Base-by-base conservation (phyloP, 306 rosid genomes). In the Trifolium dubium region DNA sequence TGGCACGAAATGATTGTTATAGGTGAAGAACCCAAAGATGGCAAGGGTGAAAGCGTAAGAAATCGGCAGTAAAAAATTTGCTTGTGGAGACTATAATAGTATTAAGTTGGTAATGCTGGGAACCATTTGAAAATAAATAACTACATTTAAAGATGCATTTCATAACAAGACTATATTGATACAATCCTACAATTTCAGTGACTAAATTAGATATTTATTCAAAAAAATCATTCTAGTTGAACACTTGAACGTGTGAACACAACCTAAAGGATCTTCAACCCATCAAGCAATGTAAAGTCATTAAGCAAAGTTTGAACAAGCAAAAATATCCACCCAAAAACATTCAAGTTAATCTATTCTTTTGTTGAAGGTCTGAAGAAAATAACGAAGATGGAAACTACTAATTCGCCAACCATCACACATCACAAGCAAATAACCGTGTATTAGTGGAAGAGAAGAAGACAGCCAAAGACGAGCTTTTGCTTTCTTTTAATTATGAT, bases 241-340 rank as follows among this genome's bases (percentile, higher is more conserved):
- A 37, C 18, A n/a, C 31, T 19, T 50, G 9, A 50, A 37, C 18
- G n/a, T 41, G 61, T 19, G 11, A 19, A 11, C 43, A 32, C 17
- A 78, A 34, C 70, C 29, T 13, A 7, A 65, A 34, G 17, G 8
- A 54, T 63, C 29, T 12, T 23, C 51, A 30, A 23, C 39, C 74
- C 37, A 72, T 41, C 53, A 71, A 54, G 59, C 82, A 13, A 30
- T 23, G 61, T 54, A 9, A 40, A 30, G 18, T 29, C 67, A 64
- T 43, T 5, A 30, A 59, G 64, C 10, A 6, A 58, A 12, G 37
- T n/a, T 41, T 35, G 44, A 50, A 53, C 13, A 65, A 39, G 6
- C 12, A 14, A 14, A 51, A 75, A 75, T 62, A 10, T 28, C 43
- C 46, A 9, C 28, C 30, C 2, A 32, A 23, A 77, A 50, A 55